phyloP scores from a whole-genome alignment of 208 protist genomes.

The Acanthamoeba divionensis region DNA sequence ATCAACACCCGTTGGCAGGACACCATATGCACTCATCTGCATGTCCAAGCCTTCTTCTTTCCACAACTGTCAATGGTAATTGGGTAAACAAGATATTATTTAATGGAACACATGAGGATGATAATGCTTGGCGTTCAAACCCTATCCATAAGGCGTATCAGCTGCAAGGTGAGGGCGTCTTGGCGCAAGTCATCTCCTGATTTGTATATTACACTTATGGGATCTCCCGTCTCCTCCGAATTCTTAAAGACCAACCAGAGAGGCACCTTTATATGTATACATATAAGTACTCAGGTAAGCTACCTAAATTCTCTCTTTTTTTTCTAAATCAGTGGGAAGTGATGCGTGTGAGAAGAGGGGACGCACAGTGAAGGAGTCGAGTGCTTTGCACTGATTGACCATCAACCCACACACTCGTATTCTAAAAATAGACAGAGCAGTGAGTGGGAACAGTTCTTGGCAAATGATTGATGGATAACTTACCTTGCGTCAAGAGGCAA shows the following conservation, averaged over 20 bases:
- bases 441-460: not conserved
- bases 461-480: not conserved
- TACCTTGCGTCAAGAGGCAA: not conserved
- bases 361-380: conserved; percentile 11
- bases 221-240: conserved; percentile 49
- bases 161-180: conserved; percentile 80
- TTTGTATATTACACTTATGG: conserved; percentile 76
- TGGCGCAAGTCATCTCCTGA: conserved; percentile 83
- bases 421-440: not conserved
- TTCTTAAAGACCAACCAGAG: conserved; percentile 79
- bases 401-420: not conserved
- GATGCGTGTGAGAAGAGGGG: not conserved
- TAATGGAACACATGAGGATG: not conserved
- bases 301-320: too few relatives aligned
- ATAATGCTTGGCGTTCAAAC: not conserved
- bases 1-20: not conserved
- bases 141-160: conserved; percentile 71
- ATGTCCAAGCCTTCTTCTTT: conserved; percentile 12
- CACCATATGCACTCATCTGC: not conserved
- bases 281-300: too few relatives aligned
- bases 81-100: not conserved
- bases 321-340: too few relatives aligned
- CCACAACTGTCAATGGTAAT: conserved; percentile 25
- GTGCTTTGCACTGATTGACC: not conserved
- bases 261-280: conserved; percentile 64